Evolutionary conservation across 2,329 filamentous ascomycete species (phyloP).

Genomic region (Fusarium sp.): DNA sequence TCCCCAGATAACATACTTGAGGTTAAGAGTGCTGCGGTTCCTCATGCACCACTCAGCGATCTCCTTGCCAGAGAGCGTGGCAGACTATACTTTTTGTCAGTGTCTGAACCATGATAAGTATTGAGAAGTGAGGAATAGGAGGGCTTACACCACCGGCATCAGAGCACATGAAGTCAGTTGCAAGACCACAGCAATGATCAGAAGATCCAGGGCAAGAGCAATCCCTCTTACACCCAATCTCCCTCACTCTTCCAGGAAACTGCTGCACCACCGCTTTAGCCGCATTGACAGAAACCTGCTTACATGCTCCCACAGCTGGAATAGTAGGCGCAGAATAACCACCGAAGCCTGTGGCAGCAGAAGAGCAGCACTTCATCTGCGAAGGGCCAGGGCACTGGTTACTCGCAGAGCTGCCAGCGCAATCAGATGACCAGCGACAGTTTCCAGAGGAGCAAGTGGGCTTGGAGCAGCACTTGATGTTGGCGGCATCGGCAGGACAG

Average conservation of each 20-base stretch:
- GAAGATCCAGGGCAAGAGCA: slow-evolving; percentile 48
- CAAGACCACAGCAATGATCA: slow-evolving; percentile 54
- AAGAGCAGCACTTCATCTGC: slow-evolving; percentile 54
- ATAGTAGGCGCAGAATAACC: slow-evolving; percentile 49
- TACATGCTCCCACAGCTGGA: slow-evolving; percentile 51
- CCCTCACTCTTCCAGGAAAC: slow-evolving; percentile 50
- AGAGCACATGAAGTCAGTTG: slow-evolving; percentile 53
- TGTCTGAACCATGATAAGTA: neutral
- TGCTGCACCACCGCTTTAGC: slow-evolving; percentile 50
- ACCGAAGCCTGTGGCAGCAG: slow-evolving; percentile 47
- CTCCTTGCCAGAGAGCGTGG: slow-evolving; percentile 52
- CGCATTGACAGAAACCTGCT: slow-evolving; percentile 50
- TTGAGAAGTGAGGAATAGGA: neutral
- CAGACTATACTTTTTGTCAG: slow-evolving; percentile 39
- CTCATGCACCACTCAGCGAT: slow-evolving; percentile 63
- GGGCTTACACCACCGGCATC: slow-evolving; percentile 52
- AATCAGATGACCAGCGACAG: slow-evolving; percentile 54
- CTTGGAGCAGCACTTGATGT: slow-evolving; percentile 58
- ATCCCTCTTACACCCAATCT: slow-evolving; percentile 50
- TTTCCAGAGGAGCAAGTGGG: slow-evolving; percentile 50
- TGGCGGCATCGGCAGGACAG: slow-evolving; percentile 52
- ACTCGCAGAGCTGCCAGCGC: slow-evolving; percentile 44
- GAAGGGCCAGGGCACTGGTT: slow-evolving; percentile 53
- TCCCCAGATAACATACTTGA: slow-evolving; percentile 64
- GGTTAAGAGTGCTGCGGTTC: slow-evolving; percentile 52